phyloP scores from a whole-genome alignment of 441 rosid species.

The Populus hybrid region DNA sequence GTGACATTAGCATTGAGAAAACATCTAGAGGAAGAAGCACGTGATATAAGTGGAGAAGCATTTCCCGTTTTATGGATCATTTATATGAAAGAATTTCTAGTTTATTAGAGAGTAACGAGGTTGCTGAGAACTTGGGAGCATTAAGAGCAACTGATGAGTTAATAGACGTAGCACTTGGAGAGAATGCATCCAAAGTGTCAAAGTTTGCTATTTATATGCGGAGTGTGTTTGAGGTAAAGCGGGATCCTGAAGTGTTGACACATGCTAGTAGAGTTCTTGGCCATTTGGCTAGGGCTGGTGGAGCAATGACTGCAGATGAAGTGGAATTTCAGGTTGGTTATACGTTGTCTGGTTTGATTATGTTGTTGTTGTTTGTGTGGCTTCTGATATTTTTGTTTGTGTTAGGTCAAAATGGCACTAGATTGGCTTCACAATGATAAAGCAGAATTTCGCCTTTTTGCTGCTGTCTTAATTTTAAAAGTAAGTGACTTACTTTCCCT shows the following conservation, averaged over 20 bases:
- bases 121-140: slow-evolving; percentile 90
- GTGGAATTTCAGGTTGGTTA: slow-evolving; percentile 85
- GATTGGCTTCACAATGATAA: slow-evolving; percentile 95
- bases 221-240: slow-evolving; percentile 74
- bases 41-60: slow-evolving; percentile 88
- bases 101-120: slow-evolving; percentile 73
- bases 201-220: slow-evolving; percentile 76
- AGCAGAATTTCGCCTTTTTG: slow-evolving; percentile 89
- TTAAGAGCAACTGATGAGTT: slow-evolving; percentile 91
- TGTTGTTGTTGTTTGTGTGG: slow-evolving; percentile 9
- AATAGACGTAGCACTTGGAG: slow-evolving; percentile 91
- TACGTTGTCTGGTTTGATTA: slow-evolving; percentile 22
- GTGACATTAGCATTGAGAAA: slow-evolving; percentile 75
- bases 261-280: slow-evolving; percentile 98
- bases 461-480: slow-evolving; percentile 92
- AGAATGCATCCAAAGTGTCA: slow-evolving; percentile 95
- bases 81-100: slow-evolving; percentile 67
- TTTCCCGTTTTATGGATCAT: slow-evolving; percentile 89
- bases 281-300: slow-evolving; percentile 97
- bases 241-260: slow-evolving; percentile 80
- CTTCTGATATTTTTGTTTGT: slow-evolving; percentile 18
- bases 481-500: slow-evolving; percentile 33
- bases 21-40: slow-evolving; percentile 83
- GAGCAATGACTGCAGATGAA: slow-evolving; percentile 99
- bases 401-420: slow-evolving; percentile 81